Percentiles rank a stretch among this genome's conserved stretches.
phyloP scores from a whole-genome alignment of 1,139 yeast species.

The Protomyces gravidus region DNA sequence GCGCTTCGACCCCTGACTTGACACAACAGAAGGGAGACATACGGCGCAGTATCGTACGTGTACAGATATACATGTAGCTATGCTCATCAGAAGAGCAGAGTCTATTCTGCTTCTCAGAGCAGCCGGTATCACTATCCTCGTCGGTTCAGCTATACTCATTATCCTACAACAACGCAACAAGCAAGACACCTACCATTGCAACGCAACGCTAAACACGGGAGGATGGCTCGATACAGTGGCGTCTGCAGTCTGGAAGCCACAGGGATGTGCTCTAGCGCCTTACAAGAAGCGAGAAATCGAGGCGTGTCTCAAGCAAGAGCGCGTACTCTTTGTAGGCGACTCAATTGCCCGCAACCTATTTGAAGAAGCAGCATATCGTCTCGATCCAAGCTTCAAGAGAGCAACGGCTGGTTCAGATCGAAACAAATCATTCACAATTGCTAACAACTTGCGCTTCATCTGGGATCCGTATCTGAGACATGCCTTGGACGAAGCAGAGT shows the following conservation, averaged over 20 bases:
- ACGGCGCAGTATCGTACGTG: too few relatives aligned
- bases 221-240: not conserved
- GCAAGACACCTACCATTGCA: not conserved
- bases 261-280: slow-evolving; percentile 35
- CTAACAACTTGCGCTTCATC: slow-evolving; percentile 30
- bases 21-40: too few relatives aligned
- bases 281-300: slow-evolving; percentile 32
- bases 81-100: too few relatives aligned
- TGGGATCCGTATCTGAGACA: slow-evolving; percentile 37
- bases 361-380: slow-evolving; percentile 33
- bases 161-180: not conserved
- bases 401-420: too few relatives aligned
- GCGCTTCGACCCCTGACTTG: too few relatives aligned
- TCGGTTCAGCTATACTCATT: too few relatives aligned
- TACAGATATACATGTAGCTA: too few relatives aligned
- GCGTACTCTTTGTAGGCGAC: slow-evolving; percentile 36
- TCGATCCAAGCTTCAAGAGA: too few relatives aligned
- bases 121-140: too few relatives aligned
- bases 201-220: not conserved
- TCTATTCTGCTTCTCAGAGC: too few relatives aligned
- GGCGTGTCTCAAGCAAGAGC: slow-evolving; percentile 6
- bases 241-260: slow-evolving; percentile 35
- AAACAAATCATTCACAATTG: slow-evolving; percentile 27
- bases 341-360: slow-evolving; percentile 36
- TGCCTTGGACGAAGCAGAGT: slow-evolving; percentile 28